Conservation (phyloP, 768 basidiomycete species). For the Tulasnella calospora region DNA sequence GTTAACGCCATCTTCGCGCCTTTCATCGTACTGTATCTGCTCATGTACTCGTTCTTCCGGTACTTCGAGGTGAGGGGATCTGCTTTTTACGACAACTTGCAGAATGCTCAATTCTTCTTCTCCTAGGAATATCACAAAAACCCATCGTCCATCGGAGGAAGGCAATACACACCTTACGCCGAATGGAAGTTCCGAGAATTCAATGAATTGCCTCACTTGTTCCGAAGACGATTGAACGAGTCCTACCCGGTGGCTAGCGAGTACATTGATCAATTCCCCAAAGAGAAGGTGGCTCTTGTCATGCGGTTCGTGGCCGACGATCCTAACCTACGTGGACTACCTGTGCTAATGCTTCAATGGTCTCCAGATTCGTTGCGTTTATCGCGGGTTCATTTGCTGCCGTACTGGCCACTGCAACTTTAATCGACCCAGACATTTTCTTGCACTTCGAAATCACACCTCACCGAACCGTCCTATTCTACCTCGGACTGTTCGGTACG, state of each 20-base stretch:
- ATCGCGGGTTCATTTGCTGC: conserved; percentile 95
- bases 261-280: conserved; percentile 97
- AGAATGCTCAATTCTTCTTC: not conserved
- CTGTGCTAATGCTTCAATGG: not conserved
- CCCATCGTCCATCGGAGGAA: conserved; percentile 87
- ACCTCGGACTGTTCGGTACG: conserved; percentile 80
- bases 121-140: conserved; percentile 96
- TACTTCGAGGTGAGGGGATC: conserved; percentile 84
- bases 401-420: conserved; percentile 85
- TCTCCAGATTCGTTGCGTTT: conserved; percentile 83
- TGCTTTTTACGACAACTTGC: not conserved
- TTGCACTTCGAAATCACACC: conserved; percentile 92
- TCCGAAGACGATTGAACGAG: conserved; percentile 76
- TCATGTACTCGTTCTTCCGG: conserved; percentile 99
- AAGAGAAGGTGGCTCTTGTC: conserved; percentile 82
- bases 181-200: conserved; percentile 99
- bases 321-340: not conserved
- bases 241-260: conserved; percentile 86
- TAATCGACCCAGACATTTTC: conserved; percentile 89
- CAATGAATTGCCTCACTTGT: conserved; percentile 94
- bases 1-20: conserved; percentile 93
- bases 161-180: conserved; percentile 89
- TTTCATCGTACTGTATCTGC: conserved; percentile 91
- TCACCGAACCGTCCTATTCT: conserved; percentile 90
- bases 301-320: conserved; percentile 63